Evolutionary conservation across 2,329 filamentous ascomycete genomes (phyloP).

Genomic region (Orbilia brochopaga): DNA sequence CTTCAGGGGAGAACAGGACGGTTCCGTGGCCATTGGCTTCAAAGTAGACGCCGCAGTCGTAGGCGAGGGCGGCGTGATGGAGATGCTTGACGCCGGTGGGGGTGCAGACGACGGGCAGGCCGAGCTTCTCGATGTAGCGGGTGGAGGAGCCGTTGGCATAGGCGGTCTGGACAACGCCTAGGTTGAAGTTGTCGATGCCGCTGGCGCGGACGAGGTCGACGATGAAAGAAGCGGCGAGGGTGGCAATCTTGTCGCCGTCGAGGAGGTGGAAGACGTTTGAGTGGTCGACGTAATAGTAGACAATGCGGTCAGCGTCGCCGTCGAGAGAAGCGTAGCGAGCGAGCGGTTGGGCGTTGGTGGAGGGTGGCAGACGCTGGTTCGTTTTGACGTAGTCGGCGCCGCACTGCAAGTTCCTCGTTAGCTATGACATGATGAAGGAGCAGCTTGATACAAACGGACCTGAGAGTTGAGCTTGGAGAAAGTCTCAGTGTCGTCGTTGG

Average conservation of each 20-base stretch:
- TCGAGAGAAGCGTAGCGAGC: conserved; percentile 89
- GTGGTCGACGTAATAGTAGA: conserved; percentile 90
- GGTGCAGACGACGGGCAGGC: conserved; percentile 89
- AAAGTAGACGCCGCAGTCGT: conserved; percentile 96
- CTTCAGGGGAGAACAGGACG: conserved; percentile 87
- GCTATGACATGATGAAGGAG: background rate
- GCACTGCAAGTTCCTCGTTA: conserved; percentile 64
- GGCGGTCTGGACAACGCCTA: conserved; percentile 94
- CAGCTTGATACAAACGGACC: conserved; percentile 60
- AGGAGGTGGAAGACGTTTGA: conserved; percentile 87
- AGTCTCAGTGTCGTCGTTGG: conserved; percentile 91
- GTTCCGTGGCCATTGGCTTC: conserved; percentile 98
- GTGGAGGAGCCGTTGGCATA: conserved; percentile 97
- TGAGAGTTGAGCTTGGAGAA: conserved; percentile 88
- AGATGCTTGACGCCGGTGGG: conserved; percentile 96
- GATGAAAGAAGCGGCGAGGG: conserved; percentile 90
- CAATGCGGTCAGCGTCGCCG: conserved; percentile 91
- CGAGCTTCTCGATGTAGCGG: conserved; percentile 84
- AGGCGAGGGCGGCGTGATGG: conserved; percentile 93
- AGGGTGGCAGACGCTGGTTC: conserved; percentile 85
- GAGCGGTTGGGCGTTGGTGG: conserved; percentile 75
- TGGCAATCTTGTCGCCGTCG: conserved; percentile 95
- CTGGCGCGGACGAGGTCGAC: conserved; percentile 82
- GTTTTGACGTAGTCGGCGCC: conserved; percentile 98
- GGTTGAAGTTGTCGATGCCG: conserved; percentile 79